Conservation (phyloP, 169 alveolate genomes). For the Miamiensis avidus region DNA sequence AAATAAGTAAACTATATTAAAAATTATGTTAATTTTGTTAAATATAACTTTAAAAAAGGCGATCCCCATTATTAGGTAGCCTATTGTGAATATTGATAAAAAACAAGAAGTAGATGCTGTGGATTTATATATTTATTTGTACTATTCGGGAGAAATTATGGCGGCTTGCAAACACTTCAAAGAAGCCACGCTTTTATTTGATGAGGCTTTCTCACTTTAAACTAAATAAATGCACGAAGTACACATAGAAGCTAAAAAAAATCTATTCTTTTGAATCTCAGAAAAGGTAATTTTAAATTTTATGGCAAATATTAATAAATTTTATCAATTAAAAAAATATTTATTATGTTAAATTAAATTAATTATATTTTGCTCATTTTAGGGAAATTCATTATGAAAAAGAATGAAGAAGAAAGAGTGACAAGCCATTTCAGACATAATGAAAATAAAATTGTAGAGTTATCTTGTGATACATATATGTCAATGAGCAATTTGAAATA, state of each 20-base stretch:
- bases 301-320: no score
- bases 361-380: no score
- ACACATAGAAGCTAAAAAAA: neutral
- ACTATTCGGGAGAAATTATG: neutral
- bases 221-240: neutral
- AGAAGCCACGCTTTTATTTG: neutral
- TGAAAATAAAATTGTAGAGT: no score
- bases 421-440: neutral
- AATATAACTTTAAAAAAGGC: neutral
- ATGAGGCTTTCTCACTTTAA: neutral
- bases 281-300: neutral
- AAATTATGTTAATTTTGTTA: no score
- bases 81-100: neutral
- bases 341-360: no score
- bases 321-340: no score
- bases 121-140: neutral
- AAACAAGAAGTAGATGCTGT: neutral
- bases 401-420: neutral
- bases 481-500: neutral
- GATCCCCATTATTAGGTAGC: neutral
- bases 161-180: neutral
- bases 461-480: neutral
- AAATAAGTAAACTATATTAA: neutral
- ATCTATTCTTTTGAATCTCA: neutral
- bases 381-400: neutral